phyloP scores from a whole-genome alignment of 495 filamentous ascomycete genomes.

The Aspergillus diversus region DNA sequence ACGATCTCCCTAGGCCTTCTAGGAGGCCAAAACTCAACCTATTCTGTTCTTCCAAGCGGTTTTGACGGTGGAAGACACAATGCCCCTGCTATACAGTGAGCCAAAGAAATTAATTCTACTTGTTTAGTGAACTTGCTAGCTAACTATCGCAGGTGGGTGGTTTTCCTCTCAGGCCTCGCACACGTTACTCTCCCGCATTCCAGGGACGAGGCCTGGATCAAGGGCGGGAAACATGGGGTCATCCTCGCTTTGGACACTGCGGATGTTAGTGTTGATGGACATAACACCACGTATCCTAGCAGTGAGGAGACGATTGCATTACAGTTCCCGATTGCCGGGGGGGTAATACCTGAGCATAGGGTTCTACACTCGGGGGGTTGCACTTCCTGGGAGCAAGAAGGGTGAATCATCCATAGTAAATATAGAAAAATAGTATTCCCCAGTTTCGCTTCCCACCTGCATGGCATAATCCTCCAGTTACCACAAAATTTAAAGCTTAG shows the following conservation, averaged over 20 bases:
- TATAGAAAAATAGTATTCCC: too few species aligned
- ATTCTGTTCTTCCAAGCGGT: conserved; percentile 42
- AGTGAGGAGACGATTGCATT: conserved; percentile 43
- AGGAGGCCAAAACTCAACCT: conserved; percentile 36
- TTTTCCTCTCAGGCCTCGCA: conserved; percentile 53
- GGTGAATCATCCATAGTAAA: too few species aligned
- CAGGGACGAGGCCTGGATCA: conserved; percentile 38
- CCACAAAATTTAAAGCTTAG: too few species aligned
- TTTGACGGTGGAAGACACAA: conserved; percentile 58
- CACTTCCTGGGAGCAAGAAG: conserved; percentile 20
- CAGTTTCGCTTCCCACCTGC: too few species aligned
- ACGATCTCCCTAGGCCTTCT: conserved; percentile 38
- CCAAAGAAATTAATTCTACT: conserved; percentile 1
- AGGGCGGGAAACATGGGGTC: conserved; percentile 49
- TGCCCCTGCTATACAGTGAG: conserved; percentile 55
- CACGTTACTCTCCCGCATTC: conserved; percentile 55
- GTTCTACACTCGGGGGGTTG: conserved; percentile 48
- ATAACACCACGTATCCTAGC: conserved; percentile 53
- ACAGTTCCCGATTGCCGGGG: conserved; percentile 42
- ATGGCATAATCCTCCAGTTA: too few species aligned
- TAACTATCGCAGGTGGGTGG: conserved; percentile 39
- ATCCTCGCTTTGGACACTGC: conserved; percentile 54
- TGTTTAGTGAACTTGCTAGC: background rate
- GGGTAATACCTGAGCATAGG: conserved; percentile 42
- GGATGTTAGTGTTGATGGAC: conserved; percentile 50